Evolutionary conservation across 179 eudicot species (phyloP).

Genomic region (Silene coronaria): DNA sequence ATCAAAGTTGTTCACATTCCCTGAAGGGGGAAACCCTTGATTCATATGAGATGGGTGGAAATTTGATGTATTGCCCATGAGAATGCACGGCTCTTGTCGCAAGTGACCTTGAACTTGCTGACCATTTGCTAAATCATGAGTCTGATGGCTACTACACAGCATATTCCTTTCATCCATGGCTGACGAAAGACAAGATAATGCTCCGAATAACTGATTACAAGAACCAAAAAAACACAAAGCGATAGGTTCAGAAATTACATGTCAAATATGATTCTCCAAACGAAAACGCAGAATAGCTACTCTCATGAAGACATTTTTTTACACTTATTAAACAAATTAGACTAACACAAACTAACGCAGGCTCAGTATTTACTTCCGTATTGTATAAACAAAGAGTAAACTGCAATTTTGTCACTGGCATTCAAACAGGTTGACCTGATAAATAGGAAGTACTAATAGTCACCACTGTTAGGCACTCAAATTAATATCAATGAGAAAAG

Average conservation of each 20-base stretch:
- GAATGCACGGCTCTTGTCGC: conserved; percentile 55
- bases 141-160: conserved; percentile 43
- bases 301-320: not conserved
- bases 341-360: not conserved
- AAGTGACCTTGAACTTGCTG: conserved; percentile 48
- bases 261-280: not conserved
- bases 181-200: conserved; percentile 7
- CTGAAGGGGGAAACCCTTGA: conserved; percentile 44
- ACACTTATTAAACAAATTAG: not conserved
- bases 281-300: not conserved
- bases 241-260: conserved; percentile 4
- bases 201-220: conserved; percentile 19
- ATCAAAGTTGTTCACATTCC: conserved; percentile 37
- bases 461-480: not conserved
- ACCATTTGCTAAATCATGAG: conserved; percentile 42
- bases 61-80: conserved; percentile 40
- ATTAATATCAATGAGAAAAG: too few species aligned
- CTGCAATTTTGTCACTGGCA: not conserved
- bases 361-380: not conserved
- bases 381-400: not conserved
- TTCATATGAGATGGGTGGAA: conserved; percentile 43
- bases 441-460: not conserved
- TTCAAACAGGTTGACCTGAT: not conserved
- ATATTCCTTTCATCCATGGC: conserved; percentile 54
- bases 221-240: not conserved